Percentiles rank a stretch among this genome's conserved stretches.
These are phyloP conservation scores for Emericellopsis terricola DNA, from an alignment of 495 filamentous ascomycete species.

Conservation along the genomic window DNA sequence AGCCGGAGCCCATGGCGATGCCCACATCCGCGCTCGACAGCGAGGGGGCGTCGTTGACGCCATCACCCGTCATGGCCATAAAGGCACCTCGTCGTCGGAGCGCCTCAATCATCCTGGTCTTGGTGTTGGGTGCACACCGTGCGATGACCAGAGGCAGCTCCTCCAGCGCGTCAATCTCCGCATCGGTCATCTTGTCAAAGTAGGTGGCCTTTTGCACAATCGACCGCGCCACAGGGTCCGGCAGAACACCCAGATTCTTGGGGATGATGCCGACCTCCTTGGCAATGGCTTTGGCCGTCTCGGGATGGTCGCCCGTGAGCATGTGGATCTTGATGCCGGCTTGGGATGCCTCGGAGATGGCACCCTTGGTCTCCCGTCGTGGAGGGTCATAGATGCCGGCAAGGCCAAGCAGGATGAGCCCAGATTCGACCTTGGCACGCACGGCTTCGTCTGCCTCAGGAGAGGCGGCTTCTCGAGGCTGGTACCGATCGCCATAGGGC, in stretches of 20 bases:
- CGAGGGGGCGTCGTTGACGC: conserved; percentile 73
- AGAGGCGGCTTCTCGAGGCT: conserved; percentile 2
- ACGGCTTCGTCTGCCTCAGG: conserved; percentile 8
- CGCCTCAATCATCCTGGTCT: conserved; percentile 50
- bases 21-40: conserved; percentile 65
- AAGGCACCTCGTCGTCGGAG: conserved; percentile 41
- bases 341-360: conserved; percentile 43
- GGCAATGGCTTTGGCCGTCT: conserved; percentile 60
- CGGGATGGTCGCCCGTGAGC: conserved; percentile 63
- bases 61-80: conserved; percentile 56
- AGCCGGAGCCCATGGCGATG: conserved; percentile 76
- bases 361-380: conserved; percentile 45
- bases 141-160: conserved; percentile 48
- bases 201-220: conserved; percentile 45
- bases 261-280: conserved; percentile 60
- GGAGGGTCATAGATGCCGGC: conserved; percentile 61
- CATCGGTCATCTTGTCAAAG: conserved; percentile 42
- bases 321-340: conserved; percentile 69
- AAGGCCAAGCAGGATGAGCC: conserved; percentile 48
- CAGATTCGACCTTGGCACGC: conserved; percentile 31
- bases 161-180: conserved; percentile 36
- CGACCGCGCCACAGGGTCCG: conserved; percentile 31
- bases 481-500: conserved; percentile 1
- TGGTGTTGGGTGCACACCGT: conserved; percentile 47
- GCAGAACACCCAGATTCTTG: conserved; percentile 31